A percentile compares a stretch with the other conserved stretches of the same genome.
phyloP scores from a whole-genome alignment of 768 basidiomycete genomes.

The Calocybe indica region DNA sequence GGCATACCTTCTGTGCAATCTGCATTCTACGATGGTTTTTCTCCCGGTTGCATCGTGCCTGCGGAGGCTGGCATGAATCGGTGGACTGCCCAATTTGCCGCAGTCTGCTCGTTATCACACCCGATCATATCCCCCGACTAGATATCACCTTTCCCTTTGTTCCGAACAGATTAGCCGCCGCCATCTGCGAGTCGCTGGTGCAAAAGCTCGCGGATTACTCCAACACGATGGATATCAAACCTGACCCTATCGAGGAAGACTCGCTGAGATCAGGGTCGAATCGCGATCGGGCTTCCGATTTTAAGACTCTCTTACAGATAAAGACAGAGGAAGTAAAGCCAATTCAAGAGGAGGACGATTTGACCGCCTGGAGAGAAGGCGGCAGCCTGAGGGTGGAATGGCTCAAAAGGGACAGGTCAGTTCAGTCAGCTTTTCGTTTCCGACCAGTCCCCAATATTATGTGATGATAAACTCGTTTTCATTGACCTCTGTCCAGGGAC shows the following conservation, averaged over 20 bases:
- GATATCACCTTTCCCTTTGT: constrained; percentile 54
- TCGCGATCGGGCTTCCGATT: constrained; percentile 24
- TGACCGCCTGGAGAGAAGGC: constrained; percentile 47
- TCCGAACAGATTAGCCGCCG: constrained; percentile 53
- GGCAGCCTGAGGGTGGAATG: constrained; percentile 50
- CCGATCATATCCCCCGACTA: constrained; percentile 45
- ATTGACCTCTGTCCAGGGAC: constrained; percentile 27
- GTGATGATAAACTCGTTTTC: neutral
- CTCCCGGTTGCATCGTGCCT: constrained; percentile 54
- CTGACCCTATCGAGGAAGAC: constrained; percentile 36
- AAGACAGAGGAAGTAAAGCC: constrained; percentile 23
- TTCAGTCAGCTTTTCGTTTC: constrained; percentile 6
- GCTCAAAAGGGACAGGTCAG: constrained; percentile 51
- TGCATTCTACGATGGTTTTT: constrained; percentile 69
- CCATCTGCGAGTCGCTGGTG: constrained; percentile 46
- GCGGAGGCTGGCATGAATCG: constrained; percentile 62
- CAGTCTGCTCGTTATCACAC: constrained; percentile 42
- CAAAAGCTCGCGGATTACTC: constrained; percentile 34
- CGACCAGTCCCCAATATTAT: too few relatives aligned
- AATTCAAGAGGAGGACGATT: constrained; percentile 21
- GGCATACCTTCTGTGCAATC: constrained; percentile 63
- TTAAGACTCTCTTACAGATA: constrained; percentile 26
- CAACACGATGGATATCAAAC: constrained; percentile 31
- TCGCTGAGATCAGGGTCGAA: constrained; percentile 28
- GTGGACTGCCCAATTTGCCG: constrained; percentile 69